phyloP scores from a whole-genome alignment of 345 rosid species.

The Gossypium arboreum region DNA sequence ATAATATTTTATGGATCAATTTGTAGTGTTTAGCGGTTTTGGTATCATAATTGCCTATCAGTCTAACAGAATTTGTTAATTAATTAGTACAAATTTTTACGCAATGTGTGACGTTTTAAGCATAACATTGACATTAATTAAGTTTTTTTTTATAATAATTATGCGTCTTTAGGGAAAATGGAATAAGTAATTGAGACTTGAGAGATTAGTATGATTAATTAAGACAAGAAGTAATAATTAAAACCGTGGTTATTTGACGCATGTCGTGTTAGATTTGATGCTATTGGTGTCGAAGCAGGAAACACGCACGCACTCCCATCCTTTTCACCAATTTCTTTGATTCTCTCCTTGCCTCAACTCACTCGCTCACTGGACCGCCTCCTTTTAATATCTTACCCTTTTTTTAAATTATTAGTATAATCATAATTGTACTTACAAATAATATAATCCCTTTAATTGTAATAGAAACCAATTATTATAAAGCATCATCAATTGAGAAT shows the following conservation, averaged over 20 bases:
- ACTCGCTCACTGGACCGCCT: not conserved
- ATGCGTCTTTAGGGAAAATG: not conserved
- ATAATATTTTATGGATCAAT: not conserved
- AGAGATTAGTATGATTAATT: not conserved
- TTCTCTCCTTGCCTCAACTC: not conserved
- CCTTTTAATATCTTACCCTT: not conserved
- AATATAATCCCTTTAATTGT: no score
- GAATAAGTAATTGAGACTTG: not conserved
- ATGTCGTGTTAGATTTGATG: not conserved
- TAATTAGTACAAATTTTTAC: not conserved
- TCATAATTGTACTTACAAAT: no score
- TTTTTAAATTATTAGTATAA: no score
- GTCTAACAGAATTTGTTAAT: not conserved
- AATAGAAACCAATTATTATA: no score
- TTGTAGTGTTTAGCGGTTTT: not conserved
- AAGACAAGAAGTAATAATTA: not conserved
- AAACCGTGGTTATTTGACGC: not conserved
- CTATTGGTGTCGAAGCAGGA: slow-evolving; percentile 2
- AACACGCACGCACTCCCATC: not conserved
- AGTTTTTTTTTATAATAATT: not conserved
- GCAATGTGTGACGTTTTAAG: slow-evolving; percentile 7
- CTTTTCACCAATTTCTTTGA: not conserved
- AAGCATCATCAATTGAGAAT: no score
- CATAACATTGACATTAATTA: not conserved
- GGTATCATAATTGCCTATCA: not conserved